Evolutionary conservation across 2,329 filamentous ascomycete species (phyloP).

Genomic region (Cladosporium sp.): DNA sequence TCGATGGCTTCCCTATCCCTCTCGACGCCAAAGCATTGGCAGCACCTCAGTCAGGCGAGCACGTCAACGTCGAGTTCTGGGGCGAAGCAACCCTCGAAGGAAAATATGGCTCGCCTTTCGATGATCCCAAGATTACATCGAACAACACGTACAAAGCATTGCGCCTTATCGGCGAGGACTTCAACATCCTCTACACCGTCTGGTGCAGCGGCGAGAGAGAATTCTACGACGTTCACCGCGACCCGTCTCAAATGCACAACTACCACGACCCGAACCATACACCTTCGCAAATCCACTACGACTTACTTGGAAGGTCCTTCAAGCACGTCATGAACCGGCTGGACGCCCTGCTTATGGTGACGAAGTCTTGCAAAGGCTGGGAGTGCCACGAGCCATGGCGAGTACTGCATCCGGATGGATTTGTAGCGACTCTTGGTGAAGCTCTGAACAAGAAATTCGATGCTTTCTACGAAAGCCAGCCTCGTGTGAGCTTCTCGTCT

Average conservation of each 20-base stretch:
- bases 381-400: conserved; percentile 36
- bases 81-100: conserved; percentile 34
- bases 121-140: background rate
- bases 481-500: conserved; percentile 52
- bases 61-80: conserved; percentile 45
- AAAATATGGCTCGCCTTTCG: conserved; percentile 25
- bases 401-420: conserved; percentile 33
- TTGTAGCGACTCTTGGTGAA: conserved; percentile 30
- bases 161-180: conserved; percentile 37
- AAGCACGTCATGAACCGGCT: conserved; percentile 28
- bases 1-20: conserved; percentile 40
- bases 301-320: conserved; percentile 24
- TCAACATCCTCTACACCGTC: conserved; percentile 65
- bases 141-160: conserved; percentile 37
- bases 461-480: conserved; percentile 34
- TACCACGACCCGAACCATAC: conserved; percentile 20
- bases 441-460: conserved; percentile 33
- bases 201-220: conserved; percentile 70
- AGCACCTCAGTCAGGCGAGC: conserved; percentile 30
- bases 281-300: conserved; percentile 20
- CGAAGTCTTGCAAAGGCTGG: conserved; percentile 36
- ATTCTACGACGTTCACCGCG: conserved; percentile 54
- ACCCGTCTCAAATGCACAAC: conserved; percentile 30
- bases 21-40: conserved; percentile 27
- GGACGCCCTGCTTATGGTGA: conserved; percentile 36